These are phyloP conservation scores for Penicillium herquei DNA, from an alignment of 495 filamentous ascomycete species.

Conservation along the genomic window DNA sequence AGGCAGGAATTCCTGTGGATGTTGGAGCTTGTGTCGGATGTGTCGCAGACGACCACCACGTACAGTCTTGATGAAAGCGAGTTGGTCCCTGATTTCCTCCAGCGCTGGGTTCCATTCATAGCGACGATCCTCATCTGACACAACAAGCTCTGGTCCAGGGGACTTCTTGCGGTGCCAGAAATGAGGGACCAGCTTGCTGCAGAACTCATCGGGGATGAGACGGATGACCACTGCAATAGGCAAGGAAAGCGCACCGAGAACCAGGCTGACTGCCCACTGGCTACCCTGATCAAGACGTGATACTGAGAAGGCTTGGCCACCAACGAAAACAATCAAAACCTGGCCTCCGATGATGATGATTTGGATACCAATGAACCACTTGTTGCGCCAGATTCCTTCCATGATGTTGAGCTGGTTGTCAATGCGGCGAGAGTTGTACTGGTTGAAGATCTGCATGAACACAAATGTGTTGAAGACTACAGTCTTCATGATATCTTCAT, in stretches of 20 bases:
- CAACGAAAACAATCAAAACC: slow-evolving; percentile 74
- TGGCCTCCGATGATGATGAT: slow-evolving; percentile 81
- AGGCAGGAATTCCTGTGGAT: slow-evolving; percentile 73
- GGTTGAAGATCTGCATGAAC: slow-evolving; percentile 95
- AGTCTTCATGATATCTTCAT: slow-evolving; percentile 49
- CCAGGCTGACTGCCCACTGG: slow-evolving; percentile 74
- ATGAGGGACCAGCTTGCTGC: slow-evolving; percentile 53
- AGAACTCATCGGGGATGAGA: slow-evolving; percentile 67
- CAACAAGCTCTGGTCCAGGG: slow-evolving; percentile 44
- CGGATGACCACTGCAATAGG: slow-evolving; percentile 72
- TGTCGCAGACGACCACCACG: slow-evolving; percentile 84
- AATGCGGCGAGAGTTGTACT: slow-evolving; percentile 73
- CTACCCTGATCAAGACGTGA: slow-evolving; percentile 52
- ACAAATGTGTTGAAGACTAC: slow-evolving; percentile 90
- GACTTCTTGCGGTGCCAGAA: slow-evolving; percentile 46
- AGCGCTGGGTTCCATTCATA: slow-evolving; percentile 63
- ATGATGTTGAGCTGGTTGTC: slow-evolving; percentile 92
- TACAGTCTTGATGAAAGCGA: slow-evolving; percentile 70
- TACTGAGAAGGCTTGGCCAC: slow-evolving; percentile 68
- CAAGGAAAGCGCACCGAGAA: slow-evolving; percentile 68
- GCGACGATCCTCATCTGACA: slow-evolving; percentile 74
- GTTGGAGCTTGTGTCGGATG: slow-evolving; percentile 78
- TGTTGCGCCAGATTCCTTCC: slow-evolving; percentile 75
- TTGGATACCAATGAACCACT: slow-evolving; percentile 81
- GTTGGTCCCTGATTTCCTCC: slow-evolving; percentile 73